Percentiles rank a stretch among this genome's conserved stretches.
Evolutionary conservation across 257 asterid genomes (phyloP).

Genomic region (Nicotiana otophora): DNA sequence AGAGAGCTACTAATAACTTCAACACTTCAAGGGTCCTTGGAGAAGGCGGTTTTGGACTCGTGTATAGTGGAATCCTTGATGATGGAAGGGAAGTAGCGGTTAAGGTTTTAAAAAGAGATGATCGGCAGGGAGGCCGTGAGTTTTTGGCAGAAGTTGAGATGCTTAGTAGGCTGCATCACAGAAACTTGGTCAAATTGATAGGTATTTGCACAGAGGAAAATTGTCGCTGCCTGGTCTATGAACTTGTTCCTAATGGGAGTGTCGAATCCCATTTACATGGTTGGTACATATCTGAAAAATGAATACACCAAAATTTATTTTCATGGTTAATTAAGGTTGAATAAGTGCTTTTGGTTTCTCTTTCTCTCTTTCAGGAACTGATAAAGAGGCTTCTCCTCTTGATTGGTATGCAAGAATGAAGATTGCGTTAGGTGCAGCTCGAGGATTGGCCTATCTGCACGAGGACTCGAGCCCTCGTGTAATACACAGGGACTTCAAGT

Average conservation of each 20-base stretch:
- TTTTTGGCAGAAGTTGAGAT: conserved; percentile 94
- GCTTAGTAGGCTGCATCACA: conserved; percentile 83
- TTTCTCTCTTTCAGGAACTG: conserved; percentile 44
- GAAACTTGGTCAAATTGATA: conserved; percentile 74
- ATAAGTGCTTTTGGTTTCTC: neutral
- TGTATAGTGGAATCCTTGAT: conserved; percentile 70
- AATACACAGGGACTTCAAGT: conserved; percentile 91
- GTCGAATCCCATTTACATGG: conserved; percentile 93
- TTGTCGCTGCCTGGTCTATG: conserved; percentile 64
- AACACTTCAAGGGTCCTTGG: conserved; percentile 51
- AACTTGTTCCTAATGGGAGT: conserved; percentile 90
- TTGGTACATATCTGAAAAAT: conserved; percentile 13
- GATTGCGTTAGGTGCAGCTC: conserved; percentile 86
- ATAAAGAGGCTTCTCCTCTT: conserved; percentile 61
- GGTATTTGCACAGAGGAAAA: conserved; percentile 78
- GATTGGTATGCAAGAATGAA: conserved; percentile 81
- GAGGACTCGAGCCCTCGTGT: conserved; percentile 98
- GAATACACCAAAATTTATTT: neutral
- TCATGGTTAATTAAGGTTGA: neutral
- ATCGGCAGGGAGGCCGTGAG: conserved; percentile 78
- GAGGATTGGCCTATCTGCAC: conserved; percentile 87
- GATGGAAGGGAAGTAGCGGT: conserved; percentile 76
- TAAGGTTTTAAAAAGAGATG: conserved; percentile 77
- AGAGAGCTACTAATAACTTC: conserved; percentile 56
- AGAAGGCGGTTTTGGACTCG: conserved; percentile 95